Conservation (phyloP, 2,329 filamentous ascomycete genomes). For the Onygena corvina region DNA sequence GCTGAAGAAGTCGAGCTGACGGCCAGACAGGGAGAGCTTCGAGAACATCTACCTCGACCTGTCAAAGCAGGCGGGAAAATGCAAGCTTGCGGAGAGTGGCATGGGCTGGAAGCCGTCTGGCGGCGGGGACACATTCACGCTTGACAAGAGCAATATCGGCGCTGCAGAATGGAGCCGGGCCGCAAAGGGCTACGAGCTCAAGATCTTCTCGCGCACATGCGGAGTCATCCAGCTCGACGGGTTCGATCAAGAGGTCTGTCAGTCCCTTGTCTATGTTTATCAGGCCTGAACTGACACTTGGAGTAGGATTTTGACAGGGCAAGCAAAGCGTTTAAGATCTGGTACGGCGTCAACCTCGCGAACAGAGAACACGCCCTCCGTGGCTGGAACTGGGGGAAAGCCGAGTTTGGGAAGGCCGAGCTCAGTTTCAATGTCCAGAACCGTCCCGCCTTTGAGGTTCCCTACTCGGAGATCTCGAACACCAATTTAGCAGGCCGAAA, state of each 20-base stretch:
- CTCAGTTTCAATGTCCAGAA: conserved; percentile 95
- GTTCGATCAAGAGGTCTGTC: conserved; percentile 65
- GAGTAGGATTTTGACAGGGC: conserved; percentile 77
- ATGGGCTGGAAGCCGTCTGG: conserved; percentile 87
- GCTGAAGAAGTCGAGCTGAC: conserved; percentile 6
- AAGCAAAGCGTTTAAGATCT: conserved; percentile 88
- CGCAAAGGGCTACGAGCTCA: conserved; percentile 83
- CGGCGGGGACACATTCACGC: conserved; percentile 84
- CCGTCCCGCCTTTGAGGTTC: conserved; percentile 88
- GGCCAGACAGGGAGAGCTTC: conserved; percentile 63
- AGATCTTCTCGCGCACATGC: conserved; percentile 72
- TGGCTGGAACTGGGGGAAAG: conserved; percentile 99
- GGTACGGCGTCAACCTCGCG: conserved; percentile 90
- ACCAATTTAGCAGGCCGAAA: conserved; percentile 96
- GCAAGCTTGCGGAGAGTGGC: conserved; percentile 85
- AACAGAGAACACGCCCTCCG: conserved; percentile 86
- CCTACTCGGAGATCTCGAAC: conserved; percentile 94
- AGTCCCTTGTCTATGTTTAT: not conserved
- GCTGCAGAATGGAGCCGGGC: conserved; percentile 91
- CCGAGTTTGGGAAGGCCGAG: conserved; percentile 90
- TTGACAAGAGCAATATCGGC: conserved; percentile 74
- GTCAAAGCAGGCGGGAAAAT: conserved; percentile 83
- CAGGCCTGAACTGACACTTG: conserved; percentile 12
- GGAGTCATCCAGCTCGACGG: conserved; percentile 89
- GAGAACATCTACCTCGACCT: conserved; percentile 95